A percentile compares a stretch with the other conserved stretches of the same genome.
Evolutionary conservation across 306 rosid species (phyloP).

Genomic region (Fagus crenata): DNA sequence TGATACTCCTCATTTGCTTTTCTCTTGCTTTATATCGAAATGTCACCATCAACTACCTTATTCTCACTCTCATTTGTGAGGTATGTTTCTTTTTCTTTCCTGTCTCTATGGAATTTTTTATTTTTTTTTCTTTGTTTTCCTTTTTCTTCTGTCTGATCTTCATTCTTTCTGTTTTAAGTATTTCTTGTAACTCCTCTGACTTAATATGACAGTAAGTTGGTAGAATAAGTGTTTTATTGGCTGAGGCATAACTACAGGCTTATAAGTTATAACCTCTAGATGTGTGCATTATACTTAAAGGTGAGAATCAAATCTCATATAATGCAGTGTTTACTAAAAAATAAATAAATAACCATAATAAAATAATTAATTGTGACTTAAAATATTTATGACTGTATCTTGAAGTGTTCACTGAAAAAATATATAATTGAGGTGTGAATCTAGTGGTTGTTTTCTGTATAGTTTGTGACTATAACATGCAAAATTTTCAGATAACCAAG

Average conservation of each 20-base stretch:
- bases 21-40: conserved; percentile 89
- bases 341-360: too few species aligned
- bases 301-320: neutral
- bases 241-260: neutral
- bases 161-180: too few species aligned
- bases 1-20: conserved; percentile 85
- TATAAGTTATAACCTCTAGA: neutral
- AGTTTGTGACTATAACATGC: neutral
- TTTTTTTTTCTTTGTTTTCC: neutral
- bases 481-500: neutral
- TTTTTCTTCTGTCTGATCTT: too few species aligned
- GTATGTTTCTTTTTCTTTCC: conserved; percentile 36
- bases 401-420: neutral
- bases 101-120: conserved; percentile 1
- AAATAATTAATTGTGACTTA: too few species aligned
- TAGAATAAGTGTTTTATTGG: neutral
- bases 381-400: too few species aligned
- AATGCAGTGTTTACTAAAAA: conserved; percentile 6
- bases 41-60: conserved; percentile 91
- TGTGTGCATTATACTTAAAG: neutral
- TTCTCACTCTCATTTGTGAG: conserved; percentile 92
- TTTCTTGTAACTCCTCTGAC: neutral
- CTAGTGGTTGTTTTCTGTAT: neutral
- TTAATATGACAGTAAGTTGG: neutral
- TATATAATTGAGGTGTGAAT: neutral